A percentile compares a stretch with the other conserved stretches of the same genome.
These are phyloP conservation scores for Kalanchoe fedtschenkoi DNA, from an alignment of 164 flowering plant genomes.

Conservation along the genomic window DNA sequence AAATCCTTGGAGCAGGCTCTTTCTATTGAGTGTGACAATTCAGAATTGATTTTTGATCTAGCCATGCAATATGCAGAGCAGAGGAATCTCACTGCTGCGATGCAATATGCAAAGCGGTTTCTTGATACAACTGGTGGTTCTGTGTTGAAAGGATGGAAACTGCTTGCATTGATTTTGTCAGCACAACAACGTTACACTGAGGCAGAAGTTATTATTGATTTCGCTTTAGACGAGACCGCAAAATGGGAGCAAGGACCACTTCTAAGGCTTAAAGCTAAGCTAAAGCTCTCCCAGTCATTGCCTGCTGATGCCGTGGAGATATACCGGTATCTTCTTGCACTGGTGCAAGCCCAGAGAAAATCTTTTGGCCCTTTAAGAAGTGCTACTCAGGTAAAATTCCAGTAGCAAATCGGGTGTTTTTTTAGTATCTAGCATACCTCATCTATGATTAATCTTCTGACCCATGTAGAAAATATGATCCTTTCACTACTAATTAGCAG, in stretches of 20 bases:
- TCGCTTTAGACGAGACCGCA: constrained; percentile 90
- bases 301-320: constrained; percentile 84
- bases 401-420: neutral
- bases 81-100: constrained; percentile 60
- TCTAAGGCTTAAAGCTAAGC: constrained; percentile 80
- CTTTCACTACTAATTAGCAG: neutral
- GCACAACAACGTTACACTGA: constrained; percentile 80
- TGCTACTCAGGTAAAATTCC: constrained; percentile 44
- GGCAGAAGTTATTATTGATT: constrained; percentile 79
- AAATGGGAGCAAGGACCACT: constrained; percentile 98
- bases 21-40: constrained; percentile 41
- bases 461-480: too few species aligned
- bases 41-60: constrained; percentile 65
- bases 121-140: constrained; percentile 90
- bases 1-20: constrained; percentile 66
- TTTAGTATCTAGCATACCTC: neutral
- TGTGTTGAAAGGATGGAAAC: constrained; percentile 74
- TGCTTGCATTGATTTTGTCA: constrained; percentile 79
- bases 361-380: constrained; percentile 47
- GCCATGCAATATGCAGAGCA: constrained; percentile 78
- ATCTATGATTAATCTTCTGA: neutral
- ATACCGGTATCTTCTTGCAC: constrained; percentile 75
- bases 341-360: constrained; percentile 86
- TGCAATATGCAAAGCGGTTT: constrained; percentile 66
- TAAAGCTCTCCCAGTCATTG: constrained; percentile 55